Evolutionary conservation across 257 asterid genomes (phyloP).

Genomic region (Solanum virginianum): DNA sequence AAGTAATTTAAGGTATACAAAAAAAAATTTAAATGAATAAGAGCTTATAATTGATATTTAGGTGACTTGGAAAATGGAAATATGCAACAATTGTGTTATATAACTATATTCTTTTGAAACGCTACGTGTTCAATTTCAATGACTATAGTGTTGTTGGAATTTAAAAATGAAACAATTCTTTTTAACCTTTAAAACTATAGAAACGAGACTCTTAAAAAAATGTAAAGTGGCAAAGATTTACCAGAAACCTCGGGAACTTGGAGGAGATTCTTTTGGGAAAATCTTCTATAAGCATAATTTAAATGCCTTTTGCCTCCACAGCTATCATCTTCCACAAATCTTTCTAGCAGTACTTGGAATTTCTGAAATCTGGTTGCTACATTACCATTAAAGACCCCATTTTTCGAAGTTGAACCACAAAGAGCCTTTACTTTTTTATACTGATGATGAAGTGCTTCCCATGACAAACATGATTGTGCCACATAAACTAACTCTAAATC

Average conservation of each 20-base stretch:
- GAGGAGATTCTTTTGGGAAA: conserved; percentile 32
- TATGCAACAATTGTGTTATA: neutral
- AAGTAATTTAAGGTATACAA: neutral
- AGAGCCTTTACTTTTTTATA: conserved; percentile 30
- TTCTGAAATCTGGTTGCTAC: conserved; percentile 27
- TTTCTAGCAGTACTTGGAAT: conserved; percentile 29
- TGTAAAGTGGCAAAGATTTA: neutral
- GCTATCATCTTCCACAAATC: conserved; percentile 40
- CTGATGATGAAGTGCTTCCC: conserved; percentile 55
- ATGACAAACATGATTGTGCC: conserved; percentile 45
- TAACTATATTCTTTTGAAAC: neutral
- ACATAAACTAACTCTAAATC: conserved; percentile 53
- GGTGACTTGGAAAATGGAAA: neutral
- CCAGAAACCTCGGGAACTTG: conserved; percentile 48
- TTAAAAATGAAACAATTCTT: neutral
- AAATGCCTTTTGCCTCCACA: conserved; percentile 12
- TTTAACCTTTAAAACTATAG: neutral
- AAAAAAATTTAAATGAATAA: neutral
- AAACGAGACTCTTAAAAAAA: neutral
- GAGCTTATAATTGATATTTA: neutral
- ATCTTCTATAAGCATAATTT: conserved; percentile 16
- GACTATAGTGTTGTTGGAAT: neutral
- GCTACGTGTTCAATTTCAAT: too few relatives aligned
- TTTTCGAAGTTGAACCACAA: neutral
- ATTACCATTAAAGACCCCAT: conserved; percentile 8